Evolutionary conservation across 2,329 filamentous ascomycete species (phyloP), one percentile per base, ranked within the genome.

Genomic region (Aspergillus fischeri): DNA sequence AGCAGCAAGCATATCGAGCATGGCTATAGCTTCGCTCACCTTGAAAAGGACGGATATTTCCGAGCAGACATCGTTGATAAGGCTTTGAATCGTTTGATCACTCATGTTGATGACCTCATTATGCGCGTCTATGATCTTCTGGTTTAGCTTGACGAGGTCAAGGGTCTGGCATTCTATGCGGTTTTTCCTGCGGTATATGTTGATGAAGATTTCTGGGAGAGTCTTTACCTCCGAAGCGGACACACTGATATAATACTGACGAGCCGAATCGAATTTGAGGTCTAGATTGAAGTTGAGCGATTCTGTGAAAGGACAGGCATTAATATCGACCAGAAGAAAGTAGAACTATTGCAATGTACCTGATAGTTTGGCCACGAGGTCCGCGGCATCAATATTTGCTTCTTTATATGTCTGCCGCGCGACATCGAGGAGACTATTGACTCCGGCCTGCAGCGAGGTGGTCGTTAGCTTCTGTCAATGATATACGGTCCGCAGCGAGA

Each of bases 341-440:
- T 6, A 38, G 32, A 38, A 17, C 4, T 7, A 38, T 7, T 17
- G 14, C 14, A 38, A 17, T 38, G 32, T 72, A 89, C 90, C 80
- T 60, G 84, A 84, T 10, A 97, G 73, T 17, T 85, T 81, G 24
- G 84, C 80, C 2, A 93, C 80, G 69, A 93, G 84, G 52, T 88
- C 81, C 63, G 88, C 83, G 3, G 91, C 84, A 71, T 96, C 91
- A 51, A 88, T 84, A 4, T 87, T 94, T 1, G 89, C 86, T 70
- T 97, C 93, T 65, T 94, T 95, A 75, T 94, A 97, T 0, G 91
- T 91, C 66, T 92, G 88, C 4, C 92, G 84, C 35, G 91, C 90
- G 41, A 97, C 89, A 73, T 97, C 93, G 3, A 97, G 83, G 56
- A 97, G 83, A 2, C 90, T 90, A 65, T 91, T 92, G 45, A 94